Base-by-base conservation (phyloP, 2,329 filamentous ascomycete species). In the Trichoderma semiorbis region DNA sequence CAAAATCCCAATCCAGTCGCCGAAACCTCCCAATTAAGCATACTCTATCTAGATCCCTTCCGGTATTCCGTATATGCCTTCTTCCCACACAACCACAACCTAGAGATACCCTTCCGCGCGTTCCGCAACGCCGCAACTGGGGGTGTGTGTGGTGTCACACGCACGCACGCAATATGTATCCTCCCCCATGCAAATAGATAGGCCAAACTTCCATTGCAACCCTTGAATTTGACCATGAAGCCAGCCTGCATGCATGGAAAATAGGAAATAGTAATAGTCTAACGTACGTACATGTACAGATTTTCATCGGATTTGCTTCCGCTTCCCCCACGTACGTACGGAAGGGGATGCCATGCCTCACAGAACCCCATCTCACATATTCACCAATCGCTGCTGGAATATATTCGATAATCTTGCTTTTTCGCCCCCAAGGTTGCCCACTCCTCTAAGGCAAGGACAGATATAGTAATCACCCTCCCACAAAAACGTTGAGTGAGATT, bases 71-170 rank as follows among this genome's bases (percentile, higher is more conserved):
- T 39, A 39, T 53, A 53, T 53, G 47, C 43, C 16, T n/a, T 21
- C 21, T 24, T 24, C 47, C 47, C n/a, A 53, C 43, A 47, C 43
- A 50, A 11, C 3, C 18, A 43, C 18, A 28, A 43, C 21, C 24
- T 18, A 64, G 12, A 64, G 61, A 64, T 64, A 64, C 11, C 61
- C 61, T 64, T 64, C 61, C 61, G 61, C 61, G 28, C 26, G 61
- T 64, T 64, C 61, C 61, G 61, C 60, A 53, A 24, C 43, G 18
- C 36, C 36, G 14, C 36, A n/a, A 63, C 26, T n/a, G 11, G 3
- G 60, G 12, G 24, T 11, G 36, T 10, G 36, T 24, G 47, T 24
- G 24, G 36, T 39, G 61, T 43, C 39, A 47, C 26, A 64, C 26
- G 36, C 36, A 21, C 28, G 26, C 34, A 36, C 34, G n/a, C 6